A percentile compares a stretch with the other conserved stretches of the same genome.
These are phyloP conservation scores for Pyronema omphalodes DNA, from an alignment of 495 filamentous ascomycete genomes.

Conservation along the genomic window DNA sequence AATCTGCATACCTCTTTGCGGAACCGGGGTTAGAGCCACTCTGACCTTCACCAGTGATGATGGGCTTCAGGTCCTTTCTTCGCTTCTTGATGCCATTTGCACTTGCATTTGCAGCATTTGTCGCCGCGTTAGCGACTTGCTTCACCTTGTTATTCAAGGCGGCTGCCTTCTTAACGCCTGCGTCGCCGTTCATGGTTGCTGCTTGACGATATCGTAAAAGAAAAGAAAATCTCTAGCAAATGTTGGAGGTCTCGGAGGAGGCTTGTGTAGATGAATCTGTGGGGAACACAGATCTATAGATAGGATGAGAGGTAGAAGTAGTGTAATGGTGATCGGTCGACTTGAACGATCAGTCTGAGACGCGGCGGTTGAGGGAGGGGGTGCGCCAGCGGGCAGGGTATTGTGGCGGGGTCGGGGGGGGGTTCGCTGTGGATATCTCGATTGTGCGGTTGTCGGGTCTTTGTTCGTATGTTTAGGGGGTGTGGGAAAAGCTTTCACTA, in stretches of 20 bases:
- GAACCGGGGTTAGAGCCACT: slow-evolving; percentile 22
- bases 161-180: slow-evolving; percentile 44
- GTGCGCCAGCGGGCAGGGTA: slow-evolving; percentile 10
- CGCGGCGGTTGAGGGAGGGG: slow-evolving; percentile 4
- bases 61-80: slow-evolving; percentile 76
- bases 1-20: slow-evolving; percentile 6
- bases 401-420: not conserved
- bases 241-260: too few species aligned
- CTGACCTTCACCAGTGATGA: slow-evolving; percentile 56
- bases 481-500: slow-evolving; percentile 1
- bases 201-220: too few species aligned
- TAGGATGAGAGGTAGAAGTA: too few species aligned
- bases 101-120: slow-evolving; percentile 28
- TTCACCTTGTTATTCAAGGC: slow-evolving; percentile 57
- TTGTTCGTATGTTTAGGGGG: not conserved
- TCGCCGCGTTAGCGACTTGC: slow-evolving; percentile 39
- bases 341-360: not conserved
- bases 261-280: too few species aligned
- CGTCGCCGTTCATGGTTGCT: slow-evolving; percentile 46
- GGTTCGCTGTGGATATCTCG: not conserved
- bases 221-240: too few species aligned
- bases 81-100: slow-evolving; percentile 68
- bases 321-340: not conserved
- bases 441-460: not conserved
- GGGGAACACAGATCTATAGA: too few species aligned